phyloP scores from a whole-genome alignment of 2,329 filamentous ascomycete species.

The Tolypocladium nubicola region DNA sequence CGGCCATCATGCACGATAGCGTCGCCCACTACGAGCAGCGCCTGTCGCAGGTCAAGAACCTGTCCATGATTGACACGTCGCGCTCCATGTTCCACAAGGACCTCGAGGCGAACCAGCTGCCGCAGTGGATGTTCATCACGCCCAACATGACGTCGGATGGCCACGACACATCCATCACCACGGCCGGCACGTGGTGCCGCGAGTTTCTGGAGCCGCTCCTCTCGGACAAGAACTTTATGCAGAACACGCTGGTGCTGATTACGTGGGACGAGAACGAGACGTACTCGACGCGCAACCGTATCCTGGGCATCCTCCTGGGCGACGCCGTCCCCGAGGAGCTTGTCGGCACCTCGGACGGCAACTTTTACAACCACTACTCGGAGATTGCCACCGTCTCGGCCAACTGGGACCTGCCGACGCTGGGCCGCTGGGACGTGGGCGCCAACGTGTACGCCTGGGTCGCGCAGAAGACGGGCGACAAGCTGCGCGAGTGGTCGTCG shows the following conservation, averaged over 20 bases:
- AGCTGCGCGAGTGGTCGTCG: conserved; percentile 25
- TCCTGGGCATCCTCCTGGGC: conserved; percentile 63
- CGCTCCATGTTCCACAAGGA: conserved; percentile 53
- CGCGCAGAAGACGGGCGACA: conserved; percentile 49
- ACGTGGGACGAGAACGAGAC: conserved; percentile 73
- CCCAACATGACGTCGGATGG: conserved; percentile 69
- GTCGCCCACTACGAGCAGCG: conserved; percentile 49
- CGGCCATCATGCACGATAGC: conserved; percentile 54
- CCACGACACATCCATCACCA: conserved; percentile 62
- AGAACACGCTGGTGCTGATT: conserved; percentile 63
- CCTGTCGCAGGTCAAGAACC: conserved; percentile 62
- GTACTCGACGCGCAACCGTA: conserved; percentile 55
- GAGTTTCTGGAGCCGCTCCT: conserved; percentile 62
- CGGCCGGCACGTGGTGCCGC: conserved; percentile 57
- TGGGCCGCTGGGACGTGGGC: conserved; percentile 62
- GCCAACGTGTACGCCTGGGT: conserved; percentile 59
- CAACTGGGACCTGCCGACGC: conserved; percentile 60
- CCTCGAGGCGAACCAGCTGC: conserved; percentile 49
- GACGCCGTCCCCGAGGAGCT: conserved; percentile 58
- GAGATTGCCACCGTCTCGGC: conserved; percentile 54
- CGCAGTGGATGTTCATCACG: conserved; percentile 63
- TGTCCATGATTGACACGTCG: conserved; percentile 34
- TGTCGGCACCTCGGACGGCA: conserved; percentile 55
- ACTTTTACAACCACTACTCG: conserved; percentile 66
- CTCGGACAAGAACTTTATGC: conserved; percentile 58